phyloP scores from a whole-genome alignment of 257 asterid species.

The Jaltomata sinuosa region DNA sequence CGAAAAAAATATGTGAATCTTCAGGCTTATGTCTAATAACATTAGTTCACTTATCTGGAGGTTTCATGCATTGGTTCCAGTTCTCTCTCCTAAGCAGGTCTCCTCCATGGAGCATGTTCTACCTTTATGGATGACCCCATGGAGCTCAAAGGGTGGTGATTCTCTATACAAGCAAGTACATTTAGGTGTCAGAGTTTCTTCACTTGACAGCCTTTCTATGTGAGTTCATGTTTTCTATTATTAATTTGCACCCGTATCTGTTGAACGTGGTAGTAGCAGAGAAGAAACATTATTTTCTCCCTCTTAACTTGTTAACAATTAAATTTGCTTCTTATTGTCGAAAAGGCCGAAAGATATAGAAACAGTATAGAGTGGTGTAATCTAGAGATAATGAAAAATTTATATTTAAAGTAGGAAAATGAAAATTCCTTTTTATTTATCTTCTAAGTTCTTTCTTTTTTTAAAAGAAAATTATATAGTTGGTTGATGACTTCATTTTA shows the following conservation, averaged over 20 bases:
- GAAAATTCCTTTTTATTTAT: not conserved
- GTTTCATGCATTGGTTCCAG: conserved; percentile 30
- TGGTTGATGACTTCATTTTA: too few relatives aligned
- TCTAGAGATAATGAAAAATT: not conserved
- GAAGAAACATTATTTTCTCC: not conserved
- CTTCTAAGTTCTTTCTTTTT: not conserved
- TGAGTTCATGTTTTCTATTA: conserved; percentile 31
- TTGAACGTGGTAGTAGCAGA: not conserved
- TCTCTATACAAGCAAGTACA: conserved; percentile 37
- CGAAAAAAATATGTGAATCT: not conserved
- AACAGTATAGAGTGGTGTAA: not conserved
- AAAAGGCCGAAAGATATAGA: not conserved
- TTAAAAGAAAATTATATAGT: too few relatives aligned
- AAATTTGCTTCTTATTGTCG: not conserved
- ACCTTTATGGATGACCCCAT: conserved; percentile 67
- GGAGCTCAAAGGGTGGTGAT: conserved; percentile 32
- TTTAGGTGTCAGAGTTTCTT: conserved; percentile 67
- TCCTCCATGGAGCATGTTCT: conserved; percentile 73
- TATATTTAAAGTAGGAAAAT: not conserved
- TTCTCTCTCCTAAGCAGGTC: conserved; percentile 72
- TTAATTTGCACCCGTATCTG: not conserved
- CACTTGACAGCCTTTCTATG: conserved; percentile 51
- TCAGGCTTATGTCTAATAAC: not conserved
- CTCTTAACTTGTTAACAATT: not conserved
- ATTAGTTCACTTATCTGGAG: not conserved